phyloP scores from a whole-genome alignment of 257 asterid species.

The Lavandula angustifolia region DNA sequence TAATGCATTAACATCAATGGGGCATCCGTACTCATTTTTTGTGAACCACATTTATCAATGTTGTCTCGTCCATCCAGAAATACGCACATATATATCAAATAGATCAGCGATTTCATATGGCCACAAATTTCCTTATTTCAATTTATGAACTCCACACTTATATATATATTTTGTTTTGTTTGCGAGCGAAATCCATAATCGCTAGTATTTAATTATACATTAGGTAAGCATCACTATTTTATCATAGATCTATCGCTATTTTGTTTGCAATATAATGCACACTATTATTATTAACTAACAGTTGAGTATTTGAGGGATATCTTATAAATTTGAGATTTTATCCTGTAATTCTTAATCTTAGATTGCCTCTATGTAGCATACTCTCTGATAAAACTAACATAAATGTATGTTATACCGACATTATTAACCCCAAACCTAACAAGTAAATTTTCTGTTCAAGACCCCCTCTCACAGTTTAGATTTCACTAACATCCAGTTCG shows the following conservation, averaged over 20 bases:
- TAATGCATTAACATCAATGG: background rate
- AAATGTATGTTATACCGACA: background rate
- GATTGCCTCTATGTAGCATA: too few relatives aligned
- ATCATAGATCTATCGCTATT: too few relatives aligned
- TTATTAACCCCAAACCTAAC: background rate
- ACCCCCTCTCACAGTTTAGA: too few relatives aligned
- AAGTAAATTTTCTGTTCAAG: background rate
- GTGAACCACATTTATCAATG: background rate
- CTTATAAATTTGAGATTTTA: too few relatives aligned
- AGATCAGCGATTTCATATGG: background rate
- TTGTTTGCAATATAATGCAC: too few relatives aligned
- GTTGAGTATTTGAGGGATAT: too few relatives aligned
- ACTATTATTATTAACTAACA: too few relatives aligned
- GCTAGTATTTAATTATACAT: too few relatives aligned
- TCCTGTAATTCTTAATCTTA: too few relatives aligned
- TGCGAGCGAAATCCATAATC: too few relatives aligned
- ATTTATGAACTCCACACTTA: background rate
- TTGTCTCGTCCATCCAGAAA: background rate
- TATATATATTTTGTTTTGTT: background rate
- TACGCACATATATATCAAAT: background rate
- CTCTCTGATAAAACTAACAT: conserved; percentile 19
- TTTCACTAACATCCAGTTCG: too few relatives aligned
- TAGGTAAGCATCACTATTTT: too few relatives aligned
- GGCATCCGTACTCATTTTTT: background rate
- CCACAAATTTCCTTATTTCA: background rate